Base-by-base conservation (phyloP, 768 basidiomycete species). In the Pisolithus tinctorius region DNA sequence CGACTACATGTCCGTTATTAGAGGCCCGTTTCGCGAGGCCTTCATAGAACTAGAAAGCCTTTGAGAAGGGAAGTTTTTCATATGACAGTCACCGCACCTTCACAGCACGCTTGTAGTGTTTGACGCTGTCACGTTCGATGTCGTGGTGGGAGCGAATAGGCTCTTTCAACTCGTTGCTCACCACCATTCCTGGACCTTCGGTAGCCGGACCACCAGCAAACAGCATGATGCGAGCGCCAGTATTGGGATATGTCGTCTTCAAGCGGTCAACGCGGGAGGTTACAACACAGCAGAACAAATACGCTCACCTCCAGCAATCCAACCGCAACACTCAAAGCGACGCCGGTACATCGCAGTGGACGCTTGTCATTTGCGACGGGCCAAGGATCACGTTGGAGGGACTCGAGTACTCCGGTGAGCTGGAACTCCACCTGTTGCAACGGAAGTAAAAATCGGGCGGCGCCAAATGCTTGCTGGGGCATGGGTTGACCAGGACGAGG, bases 141-240 rank as follows among this genome's bases (percentile, higher is more conserved):
- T 99, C 96, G 71, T 98, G 95, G 66, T 99, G 96, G 7, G 93
- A 96, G 48, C 96, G 87, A 55, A 99, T 98, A 2, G 94, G 93
- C 62, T 99, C 96, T 71, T 91, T 89, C 50, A 98, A 75, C 70
- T 98, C 95, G 57, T 90, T 90, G 69, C 80, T 87, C 50, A 98
- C 96, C 30, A 97, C 94, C 83, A 93, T 84, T 16, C 96, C 96
- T 0, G 96, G 96, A 2, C 96, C 96, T 63, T 97, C 93, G 1
- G 95, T 96, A 9, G 88, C 86, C 13, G 96, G 91, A 27, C 96
- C 96, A 59, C 95, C 96, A 36, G 93, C 74, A 63, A 98, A 98
- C 31, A 97, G 66, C 89, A 98, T 95, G 69, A 99, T 89, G 48
- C 95, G 82, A 16, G 86, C 94, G 39, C 96, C 96, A 10, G 95